Conservation (phyloP, 108 stramenopile species). For the Fragilariopsis cylindrus region DNA sequence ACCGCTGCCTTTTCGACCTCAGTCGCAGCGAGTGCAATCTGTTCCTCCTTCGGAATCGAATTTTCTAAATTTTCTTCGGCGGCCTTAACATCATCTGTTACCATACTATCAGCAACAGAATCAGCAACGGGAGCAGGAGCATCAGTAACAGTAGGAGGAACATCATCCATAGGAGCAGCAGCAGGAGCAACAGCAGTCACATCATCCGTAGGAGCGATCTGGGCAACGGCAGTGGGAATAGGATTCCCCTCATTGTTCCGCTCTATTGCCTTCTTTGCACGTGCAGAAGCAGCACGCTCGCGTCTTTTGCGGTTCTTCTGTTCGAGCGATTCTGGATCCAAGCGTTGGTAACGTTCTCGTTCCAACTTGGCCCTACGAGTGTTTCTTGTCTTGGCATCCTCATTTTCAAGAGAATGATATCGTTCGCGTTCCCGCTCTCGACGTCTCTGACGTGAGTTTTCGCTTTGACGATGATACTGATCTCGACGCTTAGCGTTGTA, state of each 20-base stretch:
- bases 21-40: slow-evolving; percentile 1
- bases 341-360: slow-evolving; percentile 77
- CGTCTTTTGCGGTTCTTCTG: slow-evolving; percentile 70
- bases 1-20: slow-evolving; percentile 34
- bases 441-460: slow-evolving; percentile 62
- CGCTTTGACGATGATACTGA: slow-evolving; percentile 81
- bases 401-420: slow-evolving; percentile 64
- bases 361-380: slow-evolving; percentile 78
- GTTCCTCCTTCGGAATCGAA: slow-evolving; percentile 2
- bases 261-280: slow-evolving; percentile 38
- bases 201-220: slow-evolving; percentile 3
- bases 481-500: slow-evolving; percentile 87
- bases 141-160: no score
- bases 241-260: slow-evolving; percentile 9
- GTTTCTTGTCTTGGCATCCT: slow-evolving; percentile 64
- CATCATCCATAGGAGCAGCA: neutral
- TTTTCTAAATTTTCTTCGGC: neutral
- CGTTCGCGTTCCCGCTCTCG: slow-evolving; percentile 74
- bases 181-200: slow-evolving; percentile 5
- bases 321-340: slow-evolving; percentile 66
- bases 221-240: slow-evolving; percentile 6
- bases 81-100: neutral
- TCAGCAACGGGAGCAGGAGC: no score
- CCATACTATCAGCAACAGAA: no score
- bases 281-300: slow-evolving; percentile 68